Evolutionary conservation across 176 grass and related monocot genomes (phyloP).

Genomic region (Carex parvula): DNA sequence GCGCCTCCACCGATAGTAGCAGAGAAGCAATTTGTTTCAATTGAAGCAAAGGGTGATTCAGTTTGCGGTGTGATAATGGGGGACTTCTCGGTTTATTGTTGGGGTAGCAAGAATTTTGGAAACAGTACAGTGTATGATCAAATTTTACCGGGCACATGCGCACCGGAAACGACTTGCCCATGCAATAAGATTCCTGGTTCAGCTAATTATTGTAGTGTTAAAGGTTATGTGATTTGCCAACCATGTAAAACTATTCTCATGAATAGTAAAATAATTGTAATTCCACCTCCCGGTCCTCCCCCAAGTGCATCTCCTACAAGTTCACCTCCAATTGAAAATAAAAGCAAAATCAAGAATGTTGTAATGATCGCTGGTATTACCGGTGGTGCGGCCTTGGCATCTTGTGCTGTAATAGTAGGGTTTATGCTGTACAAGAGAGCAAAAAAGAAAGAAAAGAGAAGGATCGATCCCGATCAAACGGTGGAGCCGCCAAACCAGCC

Average conservation of each 20-base stretch:
- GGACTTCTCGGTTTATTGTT: constrained; percentile 66
- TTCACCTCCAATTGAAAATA: not conserved
- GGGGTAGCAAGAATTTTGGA: constrained; percentile 47
- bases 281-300: no score
- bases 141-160: constrained; percentile 56
- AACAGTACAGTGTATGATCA: constrained; percentile 30
- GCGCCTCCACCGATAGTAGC: constrained; percentile 27
- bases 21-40: constrained; percentile 31
- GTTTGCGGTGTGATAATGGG: constrained; percentile 52
- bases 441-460: constrained; percentile 21
- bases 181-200: constrained; percentile 47
- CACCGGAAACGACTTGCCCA: not conserved
- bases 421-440: constrained; percentile 12
- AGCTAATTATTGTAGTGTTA: constrained; percentile 30
- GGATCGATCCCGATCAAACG: constrained; percentile 22
- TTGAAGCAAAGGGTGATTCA: constrained; percentile 61
- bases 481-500: constrained; percentile 15
- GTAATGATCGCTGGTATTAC: constrained; percentile 7
- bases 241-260: constrained; percentile 26
- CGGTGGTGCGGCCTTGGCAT: not conserved
- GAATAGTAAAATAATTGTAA: not conserved
- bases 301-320: not conserved
- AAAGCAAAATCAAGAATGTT: not conserved
- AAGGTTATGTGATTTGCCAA: constrained; percentile 49
- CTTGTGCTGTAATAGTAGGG: constrained; percentile 11